Evolutionary conservation across 2,329 filamentous ascomycete genomes (phyloP), one percentile per base, ranked within the genome.

Genomic region (Metarhizium humberi): DNA sequence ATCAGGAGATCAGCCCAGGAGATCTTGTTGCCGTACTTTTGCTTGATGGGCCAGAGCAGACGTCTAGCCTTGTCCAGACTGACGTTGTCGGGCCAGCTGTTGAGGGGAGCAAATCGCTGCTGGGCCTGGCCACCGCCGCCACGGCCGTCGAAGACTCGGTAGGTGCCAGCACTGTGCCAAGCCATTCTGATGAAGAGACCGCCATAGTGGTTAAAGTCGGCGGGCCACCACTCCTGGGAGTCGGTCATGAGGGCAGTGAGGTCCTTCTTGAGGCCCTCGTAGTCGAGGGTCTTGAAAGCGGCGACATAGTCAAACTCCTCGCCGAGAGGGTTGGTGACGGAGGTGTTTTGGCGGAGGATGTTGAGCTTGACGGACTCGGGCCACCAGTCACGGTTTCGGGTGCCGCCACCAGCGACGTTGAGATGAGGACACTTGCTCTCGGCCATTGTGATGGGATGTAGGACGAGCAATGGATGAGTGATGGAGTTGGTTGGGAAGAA

Each of bases 1-100:
- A 90, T 76, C 51, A 86, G 69, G 57, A 91, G 72, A 67, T 91
- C 87, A 29, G 87, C 84, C 87, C 87, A 91, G 0, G 87, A 90
- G 71, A 91, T 87, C 76, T 88, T 89, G 77, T 82, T 83, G 69
- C 87, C 87, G 61, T 91, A 91, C 78, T 91, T 91, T 63, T 89
- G 86, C 81, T 91, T 91, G 74, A 91, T 84, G 55, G 87, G 87
- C 85, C 86, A 90, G 46, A 91, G 75, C 55, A 91, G 80, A 60
- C 87, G 86, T 55, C 87, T 87, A 36, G 87, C 87, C 80, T 91
- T 91, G 79, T 91, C 87, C 54, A 91, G 79, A 63, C 77, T 84
- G 65, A 83, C 85, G 62, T 91, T 91, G 73, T 91, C 87, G 46
- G 87, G 87, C 87, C 87, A 91, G 75, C 83, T 69, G 79, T 90